A percentile compares a stretch with the other conserved stretches of the same genome.
Conservation (phyloP, 176 grass and related monocot species). For the Hsuehochloa calcarea region DNA sequence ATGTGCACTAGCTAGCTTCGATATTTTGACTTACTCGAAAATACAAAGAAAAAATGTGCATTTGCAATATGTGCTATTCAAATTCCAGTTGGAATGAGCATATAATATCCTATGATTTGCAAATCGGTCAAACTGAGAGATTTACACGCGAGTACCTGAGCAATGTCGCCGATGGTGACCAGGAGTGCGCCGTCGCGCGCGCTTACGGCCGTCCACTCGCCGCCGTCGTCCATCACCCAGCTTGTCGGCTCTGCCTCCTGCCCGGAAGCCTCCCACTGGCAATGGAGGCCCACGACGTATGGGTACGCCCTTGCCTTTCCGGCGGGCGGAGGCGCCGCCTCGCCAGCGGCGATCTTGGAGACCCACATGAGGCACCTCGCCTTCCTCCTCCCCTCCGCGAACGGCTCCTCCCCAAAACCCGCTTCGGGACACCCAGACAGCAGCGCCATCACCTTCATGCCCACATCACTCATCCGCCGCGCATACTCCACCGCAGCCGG, state of each 20-base stretch:
- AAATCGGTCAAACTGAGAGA: constrained; percentile 5
- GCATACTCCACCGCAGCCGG: constrained; percentile 47
- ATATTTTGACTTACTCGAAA: not conserved
- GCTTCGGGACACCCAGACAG: constrained; percentile 31
- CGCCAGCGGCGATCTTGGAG: constrained; percentile 31
- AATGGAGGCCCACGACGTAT: constrained; percentile 62
- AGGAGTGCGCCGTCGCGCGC: constrained; percentile 44
- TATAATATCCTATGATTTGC: not conserved
- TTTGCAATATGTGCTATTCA: not conserved
- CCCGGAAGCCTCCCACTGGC: constrained; percentile 34
- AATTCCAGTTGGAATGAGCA: not conserved
- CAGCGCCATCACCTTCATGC: constrained; percentile 49
- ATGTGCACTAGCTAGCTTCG: not conserved
- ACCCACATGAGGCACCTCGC: constrained; percentile 72
- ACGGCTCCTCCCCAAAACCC: constrained; percentile 41
- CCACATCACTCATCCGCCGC: constrained; percentile 49
- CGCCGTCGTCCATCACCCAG: constrained; percentile 49
- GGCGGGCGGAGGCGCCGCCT: constrained; percentile 8
- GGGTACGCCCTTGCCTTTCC: constrained; percentile 56
- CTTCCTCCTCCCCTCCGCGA: constrained; percentile 45
- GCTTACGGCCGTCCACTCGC: constrained; percentile 43
- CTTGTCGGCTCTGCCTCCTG: constrained; percentile 29
- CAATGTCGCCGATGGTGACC: constrained; percentile 79
- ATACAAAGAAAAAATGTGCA: not conserved
- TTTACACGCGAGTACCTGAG: constrained; percentile 57